Base-by-base conservation (phyloP, 148 eudicot genomes). In the Suaeda aralocaspica region DNA sequence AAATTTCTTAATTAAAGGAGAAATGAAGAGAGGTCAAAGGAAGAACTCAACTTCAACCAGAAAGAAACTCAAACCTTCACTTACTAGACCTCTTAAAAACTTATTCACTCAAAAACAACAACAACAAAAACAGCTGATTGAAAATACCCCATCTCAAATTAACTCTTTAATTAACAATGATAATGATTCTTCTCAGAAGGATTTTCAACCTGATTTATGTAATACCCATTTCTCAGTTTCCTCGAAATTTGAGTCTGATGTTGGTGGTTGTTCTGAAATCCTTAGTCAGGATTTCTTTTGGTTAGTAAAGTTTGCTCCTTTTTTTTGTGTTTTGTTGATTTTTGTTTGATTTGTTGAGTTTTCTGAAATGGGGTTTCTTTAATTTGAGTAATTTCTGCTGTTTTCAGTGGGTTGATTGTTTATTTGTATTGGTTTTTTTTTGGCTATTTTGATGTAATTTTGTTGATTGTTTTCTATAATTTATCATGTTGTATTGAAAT, bases 201-300 rank as follows among this genome's bases (percentile, higher is more conserved):
- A 71, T 73, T 63, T 64, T 13, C 83, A 82, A 36, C 77, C 84
- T 13, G 72, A 70, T 63, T 30, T 77, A 3, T 46, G 71, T 22
- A 51, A 55, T 34, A 55, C 44, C 64, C 65, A 76, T 13, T 62
- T 76, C 39, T 59, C 79, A 7, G 73, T 68, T 66, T 78, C 44
- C 36, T 73, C 50, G 49, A 70, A 64, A n/a, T 9, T 59, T 41
- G 65, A 66, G 3, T 21, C 42, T 4, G 61, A 70, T 50, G 66
- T 55, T 53, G 80, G 56, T 55, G 61, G 55, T 45, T 39, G 49
- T 46, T 45, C 71, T 15, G 87, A 82, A 82, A 73, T 92, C 45
- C 96, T 92, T 70, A 92, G 98, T 61, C 95, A 92, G 78, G 98
- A 92, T 76, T 92, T 92, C 78, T 92, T 92, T 72, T 92, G 98